These are phyloP conservation scores for Vitellaria paradoxa DNA, from an alignment of 179 eudicot species.

Conservation along the genomic window DNA sequence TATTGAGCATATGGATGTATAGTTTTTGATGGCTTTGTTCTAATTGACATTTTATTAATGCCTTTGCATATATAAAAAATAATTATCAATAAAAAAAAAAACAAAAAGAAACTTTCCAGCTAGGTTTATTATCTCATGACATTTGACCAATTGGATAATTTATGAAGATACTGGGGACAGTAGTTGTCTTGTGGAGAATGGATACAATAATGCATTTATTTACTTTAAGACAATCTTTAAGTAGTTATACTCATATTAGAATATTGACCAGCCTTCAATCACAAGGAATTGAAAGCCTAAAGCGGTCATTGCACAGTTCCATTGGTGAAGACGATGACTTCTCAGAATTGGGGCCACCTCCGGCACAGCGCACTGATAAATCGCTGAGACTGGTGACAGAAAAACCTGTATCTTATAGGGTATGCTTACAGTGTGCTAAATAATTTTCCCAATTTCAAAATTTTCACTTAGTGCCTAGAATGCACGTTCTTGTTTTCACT, in stretches of 20 bases:
- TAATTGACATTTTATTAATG: not conserved
- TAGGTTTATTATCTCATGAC: not conserved
- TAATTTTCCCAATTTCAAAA: not conserved
- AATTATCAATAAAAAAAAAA: not conserved
- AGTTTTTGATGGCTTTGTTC: no score
- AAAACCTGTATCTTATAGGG: conserved; percentile 21
- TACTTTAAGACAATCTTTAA: not conserved
- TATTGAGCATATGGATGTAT: no score
- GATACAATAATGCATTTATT: not conserved
- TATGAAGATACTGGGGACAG: not conserved
- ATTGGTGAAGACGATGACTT: conserved; percentile 21
- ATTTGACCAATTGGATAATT: not conserved
- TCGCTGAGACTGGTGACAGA: conserved; percentile 23
- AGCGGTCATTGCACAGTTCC: conserved; percentile 14
- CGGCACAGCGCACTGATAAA: not conserved
- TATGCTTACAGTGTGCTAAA: conserved; percentile 8
- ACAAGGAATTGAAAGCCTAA: conserved; percentile 19
- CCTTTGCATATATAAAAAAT: not conserved
- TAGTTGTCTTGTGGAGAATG: not conserved
- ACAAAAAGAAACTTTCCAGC: not conserved
- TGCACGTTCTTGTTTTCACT: not conserved
- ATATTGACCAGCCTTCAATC: conserved; percentile 18
- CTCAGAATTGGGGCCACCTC: conserved; percentile 25
- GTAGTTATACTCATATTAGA: conserved; percentile 3
- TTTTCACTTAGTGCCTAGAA: not conserved